phyloP scores from a whole-genome alignment of 73 alveolate genomes.

The Paramecium pentaurelia region DNA sequence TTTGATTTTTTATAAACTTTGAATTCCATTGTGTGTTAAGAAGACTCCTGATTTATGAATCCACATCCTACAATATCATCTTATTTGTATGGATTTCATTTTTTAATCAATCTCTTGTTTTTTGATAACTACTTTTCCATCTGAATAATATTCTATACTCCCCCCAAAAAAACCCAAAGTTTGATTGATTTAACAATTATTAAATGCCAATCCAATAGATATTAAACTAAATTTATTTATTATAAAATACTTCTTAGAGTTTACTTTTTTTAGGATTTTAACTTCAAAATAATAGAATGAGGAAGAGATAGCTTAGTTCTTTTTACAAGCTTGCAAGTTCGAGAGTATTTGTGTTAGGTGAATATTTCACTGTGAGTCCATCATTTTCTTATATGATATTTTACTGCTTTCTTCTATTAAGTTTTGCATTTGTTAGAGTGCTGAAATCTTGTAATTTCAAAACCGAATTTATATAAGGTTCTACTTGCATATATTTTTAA shows the following conservation, averaged over 20 bases:
- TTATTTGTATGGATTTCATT: background rate
- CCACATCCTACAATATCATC: conserved; percentile 38
- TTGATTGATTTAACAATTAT: background rate
- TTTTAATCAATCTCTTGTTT: background rate
- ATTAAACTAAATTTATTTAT: background rate
- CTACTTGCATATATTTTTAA: background rate
- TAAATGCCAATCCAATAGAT: background rate
- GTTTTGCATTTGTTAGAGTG: background rate
- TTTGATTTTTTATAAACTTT: background rate
- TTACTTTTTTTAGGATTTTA: background rate
- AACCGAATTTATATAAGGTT: background rate
- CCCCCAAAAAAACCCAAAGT: background rate
- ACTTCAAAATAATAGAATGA: conserved; percentile 26
- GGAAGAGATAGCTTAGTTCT: background rate
- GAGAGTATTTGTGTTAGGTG: background rate
- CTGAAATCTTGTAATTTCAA: background rate
- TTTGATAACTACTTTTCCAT: background rate
- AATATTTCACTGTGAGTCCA: background rate
- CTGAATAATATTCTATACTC: background rate
- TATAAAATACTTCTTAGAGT: background rate
- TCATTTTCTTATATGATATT: background rate
- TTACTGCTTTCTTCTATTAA: background rate
- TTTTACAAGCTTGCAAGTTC: background rate
- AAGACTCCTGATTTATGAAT: background rate
- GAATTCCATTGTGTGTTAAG: background rate